A percentile compares a stretch with the other conserved stretches of the same genome.
These are phyloP conservation scores for Beauveria scarabaeidicola DNA, from an alignment of 2,329 filamentous ascomycete species.

Conservation along the genomic window DNA sequence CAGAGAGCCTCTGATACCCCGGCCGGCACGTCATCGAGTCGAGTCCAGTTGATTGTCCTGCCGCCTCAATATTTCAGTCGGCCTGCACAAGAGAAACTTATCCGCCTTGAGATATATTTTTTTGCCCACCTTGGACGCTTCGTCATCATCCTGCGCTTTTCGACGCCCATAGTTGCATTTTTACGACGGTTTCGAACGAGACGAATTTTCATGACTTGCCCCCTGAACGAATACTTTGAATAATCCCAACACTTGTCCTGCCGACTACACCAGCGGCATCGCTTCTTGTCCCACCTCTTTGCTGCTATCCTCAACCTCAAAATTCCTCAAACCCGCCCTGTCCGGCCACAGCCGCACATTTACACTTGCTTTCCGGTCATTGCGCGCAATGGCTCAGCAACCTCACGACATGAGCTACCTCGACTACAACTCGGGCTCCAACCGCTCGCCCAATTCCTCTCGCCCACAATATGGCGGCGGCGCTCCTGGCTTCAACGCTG, in stretches of 20 bases:
- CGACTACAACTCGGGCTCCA: constrained; percentile 52
- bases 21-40: neutral
- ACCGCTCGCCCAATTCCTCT: constrained; percentile 62
- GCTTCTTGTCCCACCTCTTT: neutral
- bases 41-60: neutral
- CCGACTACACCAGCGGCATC: neutral
- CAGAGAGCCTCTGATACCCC: neutral
- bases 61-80: neutral
- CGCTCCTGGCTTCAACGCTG: constrained; percentile 41
- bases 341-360: neutral
- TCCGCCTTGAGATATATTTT: neutral
- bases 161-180: neutral
- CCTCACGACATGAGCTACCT: constrained; percentile 59
- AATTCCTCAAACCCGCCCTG: neutral
- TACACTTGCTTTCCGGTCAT: neutral
- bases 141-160: neutral
- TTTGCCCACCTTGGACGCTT: neutral
- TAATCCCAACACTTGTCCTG: neutral
- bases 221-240: neutral
- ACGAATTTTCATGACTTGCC: constrained; percentile 8
- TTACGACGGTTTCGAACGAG: constrained; percentile 7
- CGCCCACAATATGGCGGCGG: constrained; percentile 44
- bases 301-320: neutral
- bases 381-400: constrained; percentile 35
- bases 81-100: neutral